A percentile compares a stretch with the other conserved stretches of the same genome.
Evolutionary conservation across 441 rosid genomes (phyloP).

Genomic region (Pelargonium myrrhifolium): DNA sequence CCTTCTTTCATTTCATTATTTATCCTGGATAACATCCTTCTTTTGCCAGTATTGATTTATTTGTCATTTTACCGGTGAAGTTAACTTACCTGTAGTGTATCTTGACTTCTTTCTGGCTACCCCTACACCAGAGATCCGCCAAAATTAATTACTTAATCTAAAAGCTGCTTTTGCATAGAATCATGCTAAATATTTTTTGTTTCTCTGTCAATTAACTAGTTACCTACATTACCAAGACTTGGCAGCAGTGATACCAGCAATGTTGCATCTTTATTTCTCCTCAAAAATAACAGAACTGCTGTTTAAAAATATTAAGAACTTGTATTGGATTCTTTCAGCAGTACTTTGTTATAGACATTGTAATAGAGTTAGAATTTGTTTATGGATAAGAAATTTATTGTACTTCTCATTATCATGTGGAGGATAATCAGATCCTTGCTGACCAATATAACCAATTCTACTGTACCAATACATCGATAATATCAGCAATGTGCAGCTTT

Average conservation of each 20-base stretch:
- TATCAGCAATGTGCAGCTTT: conserved; percentile 1
- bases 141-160: neutral
- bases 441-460: neutral
- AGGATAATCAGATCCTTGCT: neutral
- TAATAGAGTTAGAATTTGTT: too few species aligned
- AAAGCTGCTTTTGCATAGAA: neutral
- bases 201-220: neutral
- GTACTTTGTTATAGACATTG: too few species aligned
- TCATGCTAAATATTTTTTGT: neutral
- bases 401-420: too few species aligned
- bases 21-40: too few species aligned
- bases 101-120: neutral
- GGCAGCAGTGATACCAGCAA: too few species aligned
- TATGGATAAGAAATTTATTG: too few species aligned
- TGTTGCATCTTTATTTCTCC: too few species aligned
- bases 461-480: neutral
- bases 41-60: neutral
- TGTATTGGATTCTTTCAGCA: too few species aligned
- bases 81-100: neutral
- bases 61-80: neutral
- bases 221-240: too few species aligned
- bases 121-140: neutral
- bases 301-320: too few species aligned
- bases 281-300: too few species aligned
- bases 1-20: conserved; percentile 2